Evolutionary conservation across 1,139 yeast species (phyloP), one percentile per base, ranked within the genome.

Genomic region (Pichia sp.): DNA sequence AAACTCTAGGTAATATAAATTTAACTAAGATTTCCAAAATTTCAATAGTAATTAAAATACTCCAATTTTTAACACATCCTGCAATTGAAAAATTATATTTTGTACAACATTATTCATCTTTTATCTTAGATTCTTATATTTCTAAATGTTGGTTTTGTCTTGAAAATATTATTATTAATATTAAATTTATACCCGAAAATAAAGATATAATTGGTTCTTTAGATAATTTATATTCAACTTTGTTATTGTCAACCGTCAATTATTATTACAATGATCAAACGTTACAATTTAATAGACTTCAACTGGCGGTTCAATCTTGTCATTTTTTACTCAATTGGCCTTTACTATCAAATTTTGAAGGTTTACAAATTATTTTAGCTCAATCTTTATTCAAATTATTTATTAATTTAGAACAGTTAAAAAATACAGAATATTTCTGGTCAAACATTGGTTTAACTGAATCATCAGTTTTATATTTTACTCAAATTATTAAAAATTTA

Each of bases 61-160:
- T 60, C 6, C 57, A 57, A 32, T 49, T 61, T 2, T 33, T 62
- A 12, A 44, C 59, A 1, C 58, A 60, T 35, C 52, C 54, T 1
- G 49, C 53, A 8, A 39, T 59, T 8, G 39, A 40, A 11, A 43
- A 51, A 4, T 32, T 48, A 2, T 52, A 55, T 27, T 47, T 53
- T 36, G 37, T 52, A 4, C 53, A 55, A 23, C 41, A 51, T 2
- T 55, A 55, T 27, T 46, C 51, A 4, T 45, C 54, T 2, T 50
- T 53, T 24, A 38, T 48, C 5, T 26, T 60, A 2, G 62, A 61
- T 31, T 55, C 55, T 26, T 46, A 52, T 12, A 51, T 60, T 2
- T 50, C 54, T n/a, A 51, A 61, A 40, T 43, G 54, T 3, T 61
- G 64, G 64, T 58, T 61, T 42, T 61, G 64, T 37, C 39, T 61